These are phyloP conservation scores for Vigna radiata DNA, from an alignment of 306 rosid genomes.

Conservation along the genomic window DNA sequence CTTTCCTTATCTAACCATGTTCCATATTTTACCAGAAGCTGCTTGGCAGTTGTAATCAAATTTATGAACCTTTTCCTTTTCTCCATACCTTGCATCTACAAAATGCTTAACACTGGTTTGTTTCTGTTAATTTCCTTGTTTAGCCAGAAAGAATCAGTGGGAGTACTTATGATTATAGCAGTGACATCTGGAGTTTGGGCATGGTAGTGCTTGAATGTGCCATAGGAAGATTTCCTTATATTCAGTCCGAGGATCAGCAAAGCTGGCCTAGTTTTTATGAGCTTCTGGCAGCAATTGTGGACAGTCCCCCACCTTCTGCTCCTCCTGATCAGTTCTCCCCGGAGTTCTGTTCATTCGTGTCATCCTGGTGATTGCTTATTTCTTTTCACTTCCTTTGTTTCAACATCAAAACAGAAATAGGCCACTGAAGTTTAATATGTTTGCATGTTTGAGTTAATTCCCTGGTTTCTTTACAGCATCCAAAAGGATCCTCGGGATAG, in stretches of 20 bases:
- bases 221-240: conserved; percentile 91
- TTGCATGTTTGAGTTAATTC: conserved; percentile 33
- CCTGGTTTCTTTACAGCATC: conserved; percentile 71
- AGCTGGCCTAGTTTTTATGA: conserved; percentile 93
- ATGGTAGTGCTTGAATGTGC: conserved; percentile 98
- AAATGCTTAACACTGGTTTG: conserved; percentile 20
- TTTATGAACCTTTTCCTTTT: conserved; percentile 3
- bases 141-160: conserved; percentile 98
- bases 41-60: conserved; percentile 14
- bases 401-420: conserved; percentile 3
- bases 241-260: conserved; percentile 92
- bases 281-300: conserved; percentile 89
- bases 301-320: conserved; percentile 92
- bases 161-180: conserved; percentile 87
- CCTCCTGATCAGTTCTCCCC: conserved; percentile 97
- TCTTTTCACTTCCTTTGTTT: conserved; percentile 12
- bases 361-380: conserved; percentile 76
- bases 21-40: conserved; percentile 24
- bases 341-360: conserved; percentile 89
- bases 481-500: conserved; percentile 80
- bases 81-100: background rate
- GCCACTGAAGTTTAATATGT: conserved; percentile 10
- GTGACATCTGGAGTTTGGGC: conserved; percentile 98
- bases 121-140: conserved; percentile 44
- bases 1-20: conserved; percentile 31